phyloP scores from a whole-genome alignment of 2,329 filamentous ascomycete genomes.

The Alternaria conjuncta region DNA sequence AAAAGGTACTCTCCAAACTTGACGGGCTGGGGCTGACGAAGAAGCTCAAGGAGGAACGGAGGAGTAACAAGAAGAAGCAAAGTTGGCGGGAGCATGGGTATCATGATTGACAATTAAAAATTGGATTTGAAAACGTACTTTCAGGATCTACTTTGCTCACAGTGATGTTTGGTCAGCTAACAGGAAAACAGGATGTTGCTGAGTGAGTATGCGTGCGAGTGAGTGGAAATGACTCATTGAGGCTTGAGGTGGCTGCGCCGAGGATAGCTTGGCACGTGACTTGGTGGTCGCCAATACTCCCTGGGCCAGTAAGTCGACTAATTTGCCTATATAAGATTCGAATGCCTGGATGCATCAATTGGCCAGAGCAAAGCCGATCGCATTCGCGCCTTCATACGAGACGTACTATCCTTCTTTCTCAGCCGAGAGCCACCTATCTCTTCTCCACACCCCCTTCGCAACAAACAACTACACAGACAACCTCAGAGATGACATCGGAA shows the following conservation, averaged over 20 bases:
- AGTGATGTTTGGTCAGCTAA: background rate
- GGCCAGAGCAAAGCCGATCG: background rate
- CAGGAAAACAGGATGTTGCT: background rate
- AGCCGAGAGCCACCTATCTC: background rate
- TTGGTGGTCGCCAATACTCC: background rate
- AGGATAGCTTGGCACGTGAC: background rate
- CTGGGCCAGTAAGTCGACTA: background rate
- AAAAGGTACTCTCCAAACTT: slow-evolving; percentile 16
- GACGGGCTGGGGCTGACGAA: slow-evolving; percentile 14
- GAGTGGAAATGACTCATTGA: background rate
- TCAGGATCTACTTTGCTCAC: background rate
- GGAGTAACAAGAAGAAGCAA: background rate
- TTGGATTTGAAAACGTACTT: background rate
- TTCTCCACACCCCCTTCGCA: background rate
- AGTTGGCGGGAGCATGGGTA: background rate
- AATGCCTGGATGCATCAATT: background rate
- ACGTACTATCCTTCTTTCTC: background rate
- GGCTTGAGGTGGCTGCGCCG: background rate
- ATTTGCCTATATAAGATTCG: background rate
- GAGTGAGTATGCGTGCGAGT: background rate
- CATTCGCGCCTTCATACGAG: background rate
- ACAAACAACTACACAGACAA: background rate
- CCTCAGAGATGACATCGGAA: background rate
- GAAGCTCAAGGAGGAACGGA: background rate
- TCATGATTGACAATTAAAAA: background rate